Conservation (phyloP, 495 filamentous ascomycete species). For the Penicillium bialowiezense region DNA sequence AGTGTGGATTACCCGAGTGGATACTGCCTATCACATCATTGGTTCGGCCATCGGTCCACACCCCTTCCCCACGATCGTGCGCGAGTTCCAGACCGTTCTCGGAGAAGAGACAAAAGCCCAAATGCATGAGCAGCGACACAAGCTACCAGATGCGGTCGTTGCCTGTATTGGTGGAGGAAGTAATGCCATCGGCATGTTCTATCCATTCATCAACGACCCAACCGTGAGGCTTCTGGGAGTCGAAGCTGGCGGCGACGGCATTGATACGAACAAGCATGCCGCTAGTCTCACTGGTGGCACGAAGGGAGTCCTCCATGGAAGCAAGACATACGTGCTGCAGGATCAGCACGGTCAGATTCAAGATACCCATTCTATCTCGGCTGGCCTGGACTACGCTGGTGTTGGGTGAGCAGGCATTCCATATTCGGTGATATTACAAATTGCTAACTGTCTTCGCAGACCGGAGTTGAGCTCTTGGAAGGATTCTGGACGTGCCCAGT, state of each 20-base stretch:
- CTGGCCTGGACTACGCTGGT: conserved; percentile 94
- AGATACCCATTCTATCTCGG: conserved; percentile 95
- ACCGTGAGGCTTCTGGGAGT: conserved; percentile 87
- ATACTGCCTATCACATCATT: conserved; percentile 94
- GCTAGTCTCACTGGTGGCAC: conserved; percentile 83
- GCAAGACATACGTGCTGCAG: conserved; percentile 92
- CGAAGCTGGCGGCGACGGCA: conserved; percentile 89
- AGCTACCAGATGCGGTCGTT: conserved; percentile 91
- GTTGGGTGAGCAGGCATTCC: no score
- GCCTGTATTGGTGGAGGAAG: conserved; percentile 93
- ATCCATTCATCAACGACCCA: conserved; percentile 86
- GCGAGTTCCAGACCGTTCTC: conserved; percentile 94
- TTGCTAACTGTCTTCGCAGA: no score
- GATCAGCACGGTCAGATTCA: conserved; percentile 87
- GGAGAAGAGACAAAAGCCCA: conserved; percentile 90
- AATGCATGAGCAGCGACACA: conserved; percentile 72
- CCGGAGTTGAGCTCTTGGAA: conserved; percentile 96
- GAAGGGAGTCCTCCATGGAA: conserved; percentile 93
- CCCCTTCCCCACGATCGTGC: conserved; percentile 93
- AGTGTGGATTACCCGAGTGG: conserved; percentile 81
- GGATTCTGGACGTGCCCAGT: conserved; percentile 77
- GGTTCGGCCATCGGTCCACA: conserved; percentile 94
- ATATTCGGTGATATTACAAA: no score
- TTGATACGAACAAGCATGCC: conserved; percentile 80
- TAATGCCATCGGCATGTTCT: conserved; percentile 94